Evolutionary conservation across 2,329 filamentous ascomycete genomes (phyloP), one percentile per base, ranked within the genome.

Genomic region (Penicillium sp.): DNA sequence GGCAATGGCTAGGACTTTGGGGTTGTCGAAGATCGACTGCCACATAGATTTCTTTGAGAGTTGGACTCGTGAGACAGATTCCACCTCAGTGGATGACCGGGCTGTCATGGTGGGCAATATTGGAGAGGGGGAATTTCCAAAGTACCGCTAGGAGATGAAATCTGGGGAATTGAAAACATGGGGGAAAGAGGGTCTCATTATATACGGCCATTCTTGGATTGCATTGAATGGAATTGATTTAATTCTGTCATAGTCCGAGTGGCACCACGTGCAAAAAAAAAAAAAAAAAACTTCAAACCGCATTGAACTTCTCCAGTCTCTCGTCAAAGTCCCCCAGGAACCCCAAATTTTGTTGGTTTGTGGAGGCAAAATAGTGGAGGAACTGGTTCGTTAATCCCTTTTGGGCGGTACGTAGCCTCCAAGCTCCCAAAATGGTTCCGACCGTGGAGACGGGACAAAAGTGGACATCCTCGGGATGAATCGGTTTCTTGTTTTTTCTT

Each of bases 1-100:
- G 6, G 80, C 80, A 56, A 80, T 82, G 12, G 79, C 67, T n/a
- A 78, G 72, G 28, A 82, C 78, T 67, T 81, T 82, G 19, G 71
- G 70, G 48, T 78, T 80, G 4, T 63, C 56, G n/a, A 57, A 57
- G 22, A 67, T 55, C 4, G 64, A 61, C 55, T 63, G 56, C 66
- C 66, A 69, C 63, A 66, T 66, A 3, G 62, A 63, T 47, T 65
- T 62, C 40, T 64, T 67, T 10, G 55, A 61, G 36, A 63, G 47
- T 17, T 67, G 58, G 3, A 63, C 22, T 6, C 57, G 64, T 30
- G 61, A 33, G 1, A 17, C 11, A 16, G 46, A 51, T 50, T 63
- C 62, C 56, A 62, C 50, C 22, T 64, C 62, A n/a, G 25, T 31
- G n/a, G 60, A 57, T 17, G 49, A 50, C 46, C 52, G 57, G 44